Base-by-base conservation (phyloP, 371 early-diverging fungal species). In the Apophysomyces elegans region DNA sequence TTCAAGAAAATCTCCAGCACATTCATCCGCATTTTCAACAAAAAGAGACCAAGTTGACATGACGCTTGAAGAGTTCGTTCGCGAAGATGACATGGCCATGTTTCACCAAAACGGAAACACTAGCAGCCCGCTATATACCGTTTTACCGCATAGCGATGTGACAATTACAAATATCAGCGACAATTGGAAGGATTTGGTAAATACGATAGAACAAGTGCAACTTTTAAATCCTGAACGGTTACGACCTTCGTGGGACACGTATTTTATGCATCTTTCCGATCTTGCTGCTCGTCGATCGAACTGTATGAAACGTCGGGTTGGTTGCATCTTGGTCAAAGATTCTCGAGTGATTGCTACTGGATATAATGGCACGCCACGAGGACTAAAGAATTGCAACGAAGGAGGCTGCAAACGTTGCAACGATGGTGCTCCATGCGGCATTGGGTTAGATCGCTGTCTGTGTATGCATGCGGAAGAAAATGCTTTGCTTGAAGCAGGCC, bases 391-490 rank as follows among this genome's bases (percentile, higher is more conserved):
- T 71, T 99, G 99, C 73, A 93, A 88, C 63, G 93, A 97, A 57
- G 96, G 97, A 8, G 99, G 99, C 0, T 99, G 99, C 75, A 82
- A 76, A 16, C 81, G 99, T 41, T 99, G 99, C 81, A 98, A 98
- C 72, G 87, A 78, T 13, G 91, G 81, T 1, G 85, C 94, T 0
- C 84, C 86, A 0, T 90, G 92, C 66, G 97, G 95, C 5, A 79
- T 79, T 13, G 88, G 85, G 1, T 71, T 98, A 50, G 96, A 96
- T 72, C 78, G 88, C 39, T 99, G 99, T 72, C 71, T 97, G 39
- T 99, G 99, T 77, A 86, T 99, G 78, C 99, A 99, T 74, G 99
- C 99, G 1, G 99, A 99, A 71, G 99, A 99, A 82, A 99, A 98
- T 77, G 99, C 99, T 5, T 73, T 98, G 54, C 71, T 99, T 54